These are phyloP conservation scores for Pseudopediastrum boryanum DNA, from an alignment of 139 green algal species.

Conservation along the genomic window DNA sequence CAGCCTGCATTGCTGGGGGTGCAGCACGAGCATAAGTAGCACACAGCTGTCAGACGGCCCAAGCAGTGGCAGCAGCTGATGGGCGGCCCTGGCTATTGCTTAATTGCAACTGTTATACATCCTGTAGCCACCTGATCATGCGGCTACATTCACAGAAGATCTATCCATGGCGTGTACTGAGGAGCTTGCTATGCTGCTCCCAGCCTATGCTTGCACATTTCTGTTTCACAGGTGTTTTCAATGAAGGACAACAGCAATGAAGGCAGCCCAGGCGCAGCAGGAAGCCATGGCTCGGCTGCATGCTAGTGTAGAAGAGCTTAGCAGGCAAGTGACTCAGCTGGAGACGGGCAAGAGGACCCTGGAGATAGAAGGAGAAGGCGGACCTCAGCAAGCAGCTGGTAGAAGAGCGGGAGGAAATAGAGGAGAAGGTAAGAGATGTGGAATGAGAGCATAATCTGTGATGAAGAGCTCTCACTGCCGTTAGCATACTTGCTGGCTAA, in stretches of 20 bases:
- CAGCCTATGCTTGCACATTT: no score
- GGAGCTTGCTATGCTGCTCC: no score
- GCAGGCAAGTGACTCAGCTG: slow-evolving; percentile 34
- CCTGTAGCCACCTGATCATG: no score
- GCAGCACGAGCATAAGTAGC: no score
- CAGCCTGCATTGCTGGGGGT: no score
- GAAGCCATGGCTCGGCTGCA: slow-evolving; percentile 17
- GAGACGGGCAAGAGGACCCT: background rate
- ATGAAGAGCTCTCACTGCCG: background rate
- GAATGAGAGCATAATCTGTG: background rate
- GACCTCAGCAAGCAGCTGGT: slow-evolving; percentile 40
- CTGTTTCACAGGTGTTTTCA: slow-evolving; percentile 24
- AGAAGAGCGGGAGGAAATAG: slow-evolving; percentile 51
- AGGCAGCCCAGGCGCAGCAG: background rate
- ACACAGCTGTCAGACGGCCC: no score
- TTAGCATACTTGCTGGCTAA: background rate
- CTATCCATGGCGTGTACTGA: no score
- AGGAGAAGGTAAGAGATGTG: slow-evolving; percentile 35
- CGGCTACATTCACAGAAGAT: no score
- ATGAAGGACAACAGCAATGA: slow-evolving; percentile 5
- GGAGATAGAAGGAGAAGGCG: slow-evolving; percentile 36
- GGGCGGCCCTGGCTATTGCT: no score
- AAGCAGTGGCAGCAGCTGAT: no score
- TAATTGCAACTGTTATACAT: no score
- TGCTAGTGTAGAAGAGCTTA: slow-evolving; percentile 36